Evolutionary conservation across 139 green algal genomes (phyloP).

Genomic region (Chlorella sp.): DNA sequence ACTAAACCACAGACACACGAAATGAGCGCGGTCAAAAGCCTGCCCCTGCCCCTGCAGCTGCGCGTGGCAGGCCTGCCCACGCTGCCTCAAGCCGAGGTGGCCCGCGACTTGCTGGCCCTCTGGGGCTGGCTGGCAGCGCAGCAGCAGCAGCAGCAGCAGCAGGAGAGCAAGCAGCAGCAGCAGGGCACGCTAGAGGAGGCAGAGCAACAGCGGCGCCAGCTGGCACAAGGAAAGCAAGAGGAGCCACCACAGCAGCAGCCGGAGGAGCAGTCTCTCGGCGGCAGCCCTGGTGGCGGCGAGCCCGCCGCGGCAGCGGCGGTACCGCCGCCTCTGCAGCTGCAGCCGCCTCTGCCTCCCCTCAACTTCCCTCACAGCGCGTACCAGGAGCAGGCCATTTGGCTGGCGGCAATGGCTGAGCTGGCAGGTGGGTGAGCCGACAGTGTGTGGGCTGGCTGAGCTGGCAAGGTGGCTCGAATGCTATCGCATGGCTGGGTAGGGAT

Average conservation of each 20-base stretch:
- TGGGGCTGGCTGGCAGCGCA: conserved; percentile 24
- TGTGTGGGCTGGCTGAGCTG: no score
- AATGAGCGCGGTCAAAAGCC: no score
- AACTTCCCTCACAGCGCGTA: background rate
- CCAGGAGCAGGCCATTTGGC: background rate
- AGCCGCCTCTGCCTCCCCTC: background rate
- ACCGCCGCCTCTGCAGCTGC: background rate
- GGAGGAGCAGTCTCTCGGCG: background rate
- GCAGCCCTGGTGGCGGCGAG: background rate
- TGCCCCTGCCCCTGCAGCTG: background rate
- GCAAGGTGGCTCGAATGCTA: no score
- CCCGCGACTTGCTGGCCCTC: conserved; percentile 8
- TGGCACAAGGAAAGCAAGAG: background rate
- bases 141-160: background rate
- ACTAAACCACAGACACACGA: no score
- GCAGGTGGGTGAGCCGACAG: background rate
- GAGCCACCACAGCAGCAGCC: background rate
- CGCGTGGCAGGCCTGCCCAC: background rate
- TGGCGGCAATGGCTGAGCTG: background rate
- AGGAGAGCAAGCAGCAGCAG: background rate
- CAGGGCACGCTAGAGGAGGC: background rate
- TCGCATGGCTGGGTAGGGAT: no score
- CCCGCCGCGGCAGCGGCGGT: background rate
- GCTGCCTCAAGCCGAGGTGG: conserved; percentile 4
- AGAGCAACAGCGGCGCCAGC: background rate